These are phyloP conservation scores for Rhypophila decipiens DNA, from an alignment of 495 filamentous ascomycete genomes.

Conservation along the genomic window DNA sequence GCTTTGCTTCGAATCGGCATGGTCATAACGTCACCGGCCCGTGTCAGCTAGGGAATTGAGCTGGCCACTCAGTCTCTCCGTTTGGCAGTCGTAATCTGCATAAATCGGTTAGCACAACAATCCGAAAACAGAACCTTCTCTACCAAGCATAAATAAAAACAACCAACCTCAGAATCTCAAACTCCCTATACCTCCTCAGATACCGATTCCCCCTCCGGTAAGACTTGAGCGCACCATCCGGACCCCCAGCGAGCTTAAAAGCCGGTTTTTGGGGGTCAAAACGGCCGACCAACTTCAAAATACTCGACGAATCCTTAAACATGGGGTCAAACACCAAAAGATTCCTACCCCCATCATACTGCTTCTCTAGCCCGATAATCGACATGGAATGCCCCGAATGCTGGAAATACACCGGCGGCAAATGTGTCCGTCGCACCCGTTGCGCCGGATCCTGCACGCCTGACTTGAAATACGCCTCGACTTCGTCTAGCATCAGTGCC, in stretches of 20 bases:
- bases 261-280: no score
- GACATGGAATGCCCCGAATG: constrained; percentile 90
- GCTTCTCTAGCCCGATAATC: constrained; percentile 77
- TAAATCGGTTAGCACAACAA: no score
- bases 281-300: constrained; percentile 50
- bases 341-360: constrained; percentile 56
- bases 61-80: no score
- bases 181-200: constrained; percentile 62
- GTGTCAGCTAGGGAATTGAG: no score
- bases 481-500: constrained; percentile 49
- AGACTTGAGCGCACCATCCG: constrained; percentile 54
- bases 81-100: no score
- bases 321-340: constrained; percentile 88
- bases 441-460: constrained; percentile 30
- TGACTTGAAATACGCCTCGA: constrained; percentile 69
- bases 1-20: no score
- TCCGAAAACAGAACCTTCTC: no score
- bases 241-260: constrained; percentile 40
- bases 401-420: constrained; percentile 89
- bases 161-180: constrained; percentile 72
- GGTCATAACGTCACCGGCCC: no score
- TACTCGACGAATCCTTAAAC: constrained; percentile 61
- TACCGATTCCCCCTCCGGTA: constrained; percentile 65
- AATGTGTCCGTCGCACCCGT: constrained; percentile 59
- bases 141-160: no score